Base-by-base conservation (phyloP, 2,329 filamentous ascomycete genomes). In the Xylariaceae sp. region DNA sequence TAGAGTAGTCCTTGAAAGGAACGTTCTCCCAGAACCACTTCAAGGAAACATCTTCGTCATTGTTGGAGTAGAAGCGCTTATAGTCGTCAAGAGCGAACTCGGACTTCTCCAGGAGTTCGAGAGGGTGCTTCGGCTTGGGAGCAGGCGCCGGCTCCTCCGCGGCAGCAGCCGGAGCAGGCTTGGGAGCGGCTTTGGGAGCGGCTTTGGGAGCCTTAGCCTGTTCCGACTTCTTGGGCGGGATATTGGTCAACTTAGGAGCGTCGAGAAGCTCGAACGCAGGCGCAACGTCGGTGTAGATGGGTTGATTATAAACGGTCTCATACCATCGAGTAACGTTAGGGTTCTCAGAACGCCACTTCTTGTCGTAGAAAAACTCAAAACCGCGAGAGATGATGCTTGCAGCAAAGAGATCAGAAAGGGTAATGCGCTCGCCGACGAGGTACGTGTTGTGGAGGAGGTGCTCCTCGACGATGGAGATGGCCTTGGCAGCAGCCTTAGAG, bases 41-140 rank as follows among this genome's bases (percentile, higher is more conserved):
- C 71, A 98, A 82, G 70, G 93, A 91, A 64, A 83, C 88, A 64
- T 87, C 81, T 68, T 90, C 93, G 64, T 97, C 91, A 75, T 89
- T 85, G 87, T 99, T 99, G 72, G 95, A 99, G 87, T 96, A 99
- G 78, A 91, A 88, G 74, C 95, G 92, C 89, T 99, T 99, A 90
- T 89, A 96, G 81, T 99, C 95, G 74, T 99, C 95, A 55, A 99
- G 85, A 68, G 89, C 83, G 73, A 96, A 85, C 56, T 88, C 87
- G 60, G 95, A 81, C 75, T 88, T 89, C 71, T 88, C 86, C 53
- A 98, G 89, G 66, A 85, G 77, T 77, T 96, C 93, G 65, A 96
- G 84, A 68, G 95, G 93, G 84, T 99, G 95, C 89, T 98, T 99
- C 74, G 93, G 79, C 88, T 97, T 98, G 73, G 91, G 90, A 62